A percentile compares a stretch with the other conserved stretches of the same genome.
These are phyloP conservation scores for Naematelia encephala DNA, from an alignment of 768 basidiomycete species.

Conservation along the genomic window DNA sequence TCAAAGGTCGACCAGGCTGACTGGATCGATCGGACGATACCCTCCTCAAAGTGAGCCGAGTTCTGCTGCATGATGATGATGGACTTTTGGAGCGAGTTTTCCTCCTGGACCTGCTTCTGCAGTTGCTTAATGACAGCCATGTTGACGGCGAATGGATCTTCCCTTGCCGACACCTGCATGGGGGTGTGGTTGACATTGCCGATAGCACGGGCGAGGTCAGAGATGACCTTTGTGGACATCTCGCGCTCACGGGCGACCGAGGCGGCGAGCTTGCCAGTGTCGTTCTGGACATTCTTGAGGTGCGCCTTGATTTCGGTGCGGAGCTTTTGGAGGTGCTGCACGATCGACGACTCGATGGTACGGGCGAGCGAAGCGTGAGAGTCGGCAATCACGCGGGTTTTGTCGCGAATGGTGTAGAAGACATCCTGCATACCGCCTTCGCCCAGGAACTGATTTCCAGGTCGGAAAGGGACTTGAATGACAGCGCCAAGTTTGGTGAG, in stretches of 20 bases:
- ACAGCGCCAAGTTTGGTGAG: constrained; percentile 89
- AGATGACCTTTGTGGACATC: constrained; percentile 74
- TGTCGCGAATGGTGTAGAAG: constrained; percentile 88
- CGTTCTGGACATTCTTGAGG: constrained; percentile 93
- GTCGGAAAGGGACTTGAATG: constrained; percentile 93
- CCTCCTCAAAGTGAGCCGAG: constrained; percentile 93
- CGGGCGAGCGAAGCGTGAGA: constrained; percentile 94
- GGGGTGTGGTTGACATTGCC: constrained; percentile 95
- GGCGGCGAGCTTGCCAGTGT: constrained; percentile 86
- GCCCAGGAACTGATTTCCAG: constrained; percentile 97
- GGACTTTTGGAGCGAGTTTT: constrained; percentile 95
- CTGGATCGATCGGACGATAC: constrained; percentile 89
- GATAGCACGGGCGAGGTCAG: constrained; percentile 80
- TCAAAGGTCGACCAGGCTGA: constrained; percentile 97
- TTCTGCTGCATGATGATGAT: constrained; percentile 98
- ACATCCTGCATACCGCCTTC: constrained; percentile 93
- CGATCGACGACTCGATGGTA: constrained; percentile 94
- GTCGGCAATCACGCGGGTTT: constrained; percentile 87
- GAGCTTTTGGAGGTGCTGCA: constrained; percentile 96
- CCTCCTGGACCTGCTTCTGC: constrained; percentile 71
- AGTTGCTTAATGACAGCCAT: constrained; percentile 50
- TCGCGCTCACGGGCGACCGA: constrained; percentile 91
- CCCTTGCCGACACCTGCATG: constrained; percentile 71
- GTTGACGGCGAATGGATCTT: constrained; percentile 70
- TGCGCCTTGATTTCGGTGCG: constrained; percentile 93